These are phyloP conservation scores for Eucalyptus decipiens DNA, from an alignment of 345 rosid species.

Conservation along the genomic window DNA sequence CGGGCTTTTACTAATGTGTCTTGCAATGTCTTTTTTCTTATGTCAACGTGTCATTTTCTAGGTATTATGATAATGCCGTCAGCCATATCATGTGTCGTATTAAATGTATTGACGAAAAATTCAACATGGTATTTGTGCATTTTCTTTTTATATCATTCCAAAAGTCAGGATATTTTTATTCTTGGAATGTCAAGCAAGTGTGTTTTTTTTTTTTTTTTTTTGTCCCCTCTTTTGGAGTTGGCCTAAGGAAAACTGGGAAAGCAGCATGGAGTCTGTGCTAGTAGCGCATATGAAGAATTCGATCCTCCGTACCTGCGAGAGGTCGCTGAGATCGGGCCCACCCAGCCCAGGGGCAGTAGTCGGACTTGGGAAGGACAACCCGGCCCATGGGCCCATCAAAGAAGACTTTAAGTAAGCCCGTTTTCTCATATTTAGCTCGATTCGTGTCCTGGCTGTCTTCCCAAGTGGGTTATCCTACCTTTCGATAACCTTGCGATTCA, in stretches of 20 bases:
- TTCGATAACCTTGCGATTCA: background rate
- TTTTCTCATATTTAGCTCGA: background rate
- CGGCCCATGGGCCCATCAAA: background rate
- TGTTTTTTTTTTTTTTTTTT: background rate
- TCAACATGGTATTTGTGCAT: background rate
- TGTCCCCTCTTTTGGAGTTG: background rate
- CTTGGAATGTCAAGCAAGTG: background rate
- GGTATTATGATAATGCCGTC: fast-evolving
- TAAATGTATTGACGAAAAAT: background rate
- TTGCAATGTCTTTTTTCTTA: background rate
- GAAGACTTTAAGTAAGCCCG: background rate
- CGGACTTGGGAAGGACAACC: background rate
- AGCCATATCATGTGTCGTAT: background rate
- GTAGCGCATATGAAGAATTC: background rate
- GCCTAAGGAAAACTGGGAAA: background rate
- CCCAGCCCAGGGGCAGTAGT: background rate
- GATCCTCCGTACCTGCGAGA: background rate
- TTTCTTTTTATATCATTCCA: background rate
- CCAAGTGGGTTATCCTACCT: background rate
- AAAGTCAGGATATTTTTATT: background rate
- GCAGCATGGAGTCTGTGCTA: background rate
- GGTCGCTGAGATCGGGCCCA: background rate
- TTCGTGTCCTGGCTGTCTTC: background rate
- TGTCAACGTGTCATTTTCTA: background rate
- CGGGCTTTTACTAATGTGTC: background rate